Conservation (phyloP, 805 yeast species). For the Candida railenensis region DNA sequence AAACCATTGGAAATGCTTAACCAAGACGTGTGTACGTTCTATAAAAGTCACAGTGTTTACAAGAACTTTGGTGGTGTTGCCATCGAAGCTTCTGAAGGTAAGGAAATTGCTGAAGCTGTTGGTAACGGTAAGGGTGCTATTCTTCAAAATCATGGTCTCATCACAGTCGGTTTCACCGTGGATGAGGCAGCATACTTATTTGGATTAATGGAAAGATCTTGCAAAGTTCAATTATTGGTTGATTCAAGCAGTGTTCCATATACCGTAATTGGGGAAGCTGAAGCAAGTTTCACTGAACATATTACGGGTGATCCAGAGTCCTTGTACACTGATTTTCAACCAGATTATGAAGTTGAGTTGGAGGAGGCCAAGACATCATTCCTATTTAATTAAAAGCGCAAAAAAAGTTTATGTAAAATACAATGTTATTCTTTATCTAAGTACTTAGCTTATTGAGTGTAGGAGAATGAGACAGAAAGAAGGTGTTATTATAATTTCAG, state of each 20-base stretch:
- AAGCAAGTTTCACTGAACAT: conserved; percentile 59
- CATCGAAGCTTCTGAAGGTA: conserved; percentile 49
- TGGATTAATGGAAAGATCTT: conserved; percentile 59
- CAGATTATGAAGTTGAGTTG: conserved; percentile 52
- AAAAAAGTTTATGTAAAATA: conserved; percentile 51
- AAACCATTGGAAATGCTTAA: conserved; percentile 31
- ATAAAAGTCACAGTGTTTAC: conserved; percentile 25
- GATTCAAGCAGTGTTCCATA: conserved; percentile 31
- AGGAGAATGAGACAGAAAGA: no score
- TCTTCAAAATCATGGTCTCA: conserved; percentile 69
- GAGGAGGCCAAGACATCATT: conserved; percentile 20
- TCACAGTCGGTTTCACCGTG: conserved; percentile 68
- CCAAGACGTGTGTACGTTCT: conserved; percentile 28
- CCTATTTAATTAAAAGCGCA: conserved; percentile 8
- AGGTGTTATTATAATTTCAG: no score
- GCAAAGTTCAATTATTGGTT: conserved; percentile 64
- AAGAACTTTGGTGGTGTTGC: conserved; percentile 30
- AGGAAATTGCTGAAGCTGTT: conserved; percentile 56
- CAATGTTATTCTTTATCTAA: no score
- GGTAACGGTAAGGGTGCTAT: conserved; percentile 59
- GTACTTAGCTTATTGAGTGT: no score
- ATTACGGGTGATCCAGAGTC: conserved; percentile 65
- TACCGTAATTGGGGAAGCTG: conserved; percentile 16
- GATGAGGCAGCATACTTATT: conserved; percentile 74
- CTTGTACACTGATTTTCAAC: conserved; percentile 71